Percentiles rank a stretch among this genome's conserved stretches.
phyloP scores from a whole-genome alignment of 176 grass and related monocot genomes.

The Phyllostachys edulis region DNA sequence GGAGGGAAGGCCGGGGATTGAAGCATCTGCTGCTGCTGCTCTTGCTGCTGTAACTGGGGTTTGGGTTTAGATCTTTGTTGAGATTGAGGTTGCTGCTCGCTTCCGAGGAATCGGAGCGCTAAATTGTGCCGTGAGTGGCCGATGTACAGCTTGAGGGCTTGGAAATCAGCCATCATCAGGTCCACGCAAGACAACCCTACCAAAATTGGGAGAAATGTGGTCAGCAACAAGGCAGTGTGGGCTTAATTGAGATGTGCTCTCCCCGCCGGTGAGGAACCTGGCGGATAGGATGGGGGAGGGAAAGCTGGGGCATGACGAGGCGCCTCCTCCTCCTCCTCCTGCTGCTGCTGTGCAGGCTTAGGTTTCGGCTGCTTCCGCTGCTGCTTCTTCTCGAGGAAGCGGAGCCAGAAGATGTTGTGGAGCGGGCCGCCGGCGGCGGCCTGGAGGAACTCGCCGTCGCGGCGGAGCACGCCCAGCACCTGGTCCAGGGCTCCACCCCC shows the following conservation, averaged over 20 bases:
- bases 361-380: constrained; percentile 8
- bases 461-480: constrained; percentile 61
- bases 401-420: constrained; percentile 67
- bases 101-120: constrained; percentile 21
- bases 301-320: constrained; percentile 11
- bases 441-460: constrained; percentile 58
- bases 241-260: constrained; percentile 26
- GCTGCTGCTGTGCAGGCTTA: background rate
- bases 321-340: background rate
- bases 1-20: constrained; percentile 38
- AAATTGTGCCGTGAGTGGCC: constrained; percentile 37
- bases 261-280: constrained; percentile 38
- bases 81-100: constrained; percentile 8
- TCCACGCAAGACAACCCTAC: constrained; percentile 60
- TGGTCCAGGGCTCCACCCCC: constrained; percentile 39
- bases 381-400: constrained; percentile 68
- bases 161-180: constrained; percentile 75
- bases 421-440: constrained; percentile 36
- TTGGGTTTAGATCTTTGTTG: constrained; percentile 22
- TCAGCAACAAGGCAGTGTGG: background rate
- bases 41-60: constrained; percentile 1
- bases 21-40: constrained; percentile 31
- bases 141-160: constrained; percentile 74
- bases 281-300: constrained; percentile 46
- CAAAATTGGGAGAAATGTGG: constrained; percentile 13